A percentile compares a stretch with the other conserved stretches of the same genome.
Conservation (phyloP, 169 alveolate species). For the Eimeria zaria region DNA sequence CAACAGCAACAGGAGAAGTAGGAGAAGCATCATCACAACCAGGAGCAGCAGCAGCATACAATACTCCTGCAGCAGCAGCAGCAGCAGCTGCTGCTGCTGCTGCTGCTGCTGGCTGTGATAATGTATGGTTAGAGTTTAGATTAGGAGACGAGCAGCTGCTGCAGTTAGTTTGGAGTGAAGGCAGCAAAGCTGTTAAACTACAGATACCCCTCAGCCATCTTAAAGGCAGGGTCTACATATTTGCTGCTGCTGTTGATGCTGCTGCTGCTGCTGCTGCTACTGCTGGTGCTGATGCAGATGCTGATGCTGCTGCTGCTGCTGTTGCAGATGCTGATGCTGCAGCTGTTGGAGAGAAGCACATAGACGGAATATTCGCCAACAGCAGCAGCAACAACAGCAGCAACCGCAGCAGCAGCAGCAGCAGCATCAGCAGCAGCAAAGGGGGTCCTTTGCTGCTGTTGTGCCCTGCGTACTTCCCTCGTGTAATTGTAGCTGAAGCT, state of each 20-base stretch:
- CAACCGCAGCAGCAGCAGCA: conserved; percentile 3
- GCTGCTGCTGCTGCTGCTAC: conserved; percentile 1
- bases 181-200: background rate
- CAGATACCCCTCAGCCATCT: background rate
- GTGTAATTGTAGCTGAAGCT: background rate
- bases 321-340: background rate
- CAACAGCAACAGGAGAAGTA: conserved; percentile 3
- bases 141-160: conserved; percentile 11
- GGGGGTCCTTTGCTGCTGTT: background rate
- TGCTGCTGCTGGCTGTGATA: background rate
- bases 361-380: background rate
- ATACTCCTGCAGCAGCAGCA: background rate
- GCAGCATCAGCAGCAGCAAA: conserved; percentile 4
- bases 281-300: background rate
- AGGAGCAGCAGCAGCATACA: background rate
- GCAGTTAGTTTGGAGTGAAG: background rate
- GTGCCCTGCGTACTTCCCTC: background rate
- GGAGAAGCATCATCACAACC: background rate
- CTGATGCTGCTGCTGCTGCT: too few relatives aligned
- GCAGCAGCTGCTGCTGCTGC: conserved; percentile 4
- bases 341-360: background rate
- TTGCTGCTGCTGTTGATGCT: background rate
- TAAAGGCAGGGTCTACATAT: background rate
- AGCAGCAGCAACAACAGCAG: conserved; percentile 23
- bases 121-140: conserved; percentile 1